Percentiles rank a stretch among this genome's conserved stretches.
These are phyloP conservation scores for Rhynchospora pubera DNA, from an alignment of 176 grass and related monocot genomes.

Conservation along the genomic window DNA sequence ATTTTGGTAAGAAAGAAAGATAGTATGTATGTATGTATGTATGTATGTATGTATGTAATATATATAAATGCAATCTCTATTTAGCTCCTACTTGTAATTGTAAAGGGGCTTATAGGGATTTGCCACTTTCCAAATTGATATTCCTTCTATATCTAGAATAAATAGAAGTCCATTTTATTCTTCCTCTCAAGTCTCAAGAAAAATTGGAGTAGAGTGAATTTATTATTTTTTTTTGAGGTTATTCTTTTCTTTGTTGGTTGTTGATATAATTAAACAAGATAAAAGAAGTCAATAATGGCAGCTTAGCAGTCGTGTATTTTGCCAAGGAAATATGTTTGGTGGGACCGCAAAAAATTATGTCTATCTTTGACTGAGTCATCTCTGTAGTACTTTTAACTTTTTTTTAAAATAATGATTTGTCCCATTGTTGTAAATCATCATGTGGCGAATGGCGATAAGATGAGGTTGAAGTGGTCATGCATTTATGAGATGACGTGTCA, in stretches of 20 bases:
- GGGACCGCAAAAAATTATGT: not conserved
- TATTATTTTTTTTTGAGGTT: too few relatives aligned
- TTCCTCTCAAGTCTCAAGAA: not conserved
- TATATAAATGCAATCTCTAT: not conserved
- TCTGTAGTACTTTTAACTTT: not conserved
- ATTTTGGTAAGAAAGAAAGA: conserved; percentile 7
- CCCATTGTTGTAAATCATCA: not conserved
- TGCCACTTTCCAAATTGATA: not conserved
- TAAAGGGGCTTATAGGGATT: not conserved
- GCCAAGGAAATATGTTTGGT: not conserved
- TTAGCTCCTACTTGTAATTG: not conserved
- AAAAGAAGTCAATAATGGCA: conserved; percentile 14
- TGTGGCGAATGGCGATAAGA: not conserved
- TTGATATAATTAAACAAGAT: conserved; percentile 8
- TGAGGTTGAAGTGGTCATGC: not conserved
- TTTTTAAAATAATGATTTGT: not conserved
- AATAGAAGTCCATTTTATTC: not conserved
- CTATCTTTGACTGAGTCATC: not conserved
- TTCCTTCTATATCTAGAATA: not conserved
- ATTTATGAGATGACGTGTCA: not conserved
- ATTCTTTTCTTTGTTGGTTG: not conserved
- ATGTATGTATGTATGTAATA: not conserved
- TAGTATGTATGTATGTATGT: too few relatives aligned
- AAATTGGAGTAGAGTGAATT: not conserved
- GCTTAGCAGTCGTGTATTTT: not conserved